A percentile compares a stretch with the other conserved stretches of the same genome.
These are phyloP conservation scores for Apiotrichum gamsii DNA, from an alignment of 1,284 basidiomycete species.

Conservation along the genomic window DNA sequence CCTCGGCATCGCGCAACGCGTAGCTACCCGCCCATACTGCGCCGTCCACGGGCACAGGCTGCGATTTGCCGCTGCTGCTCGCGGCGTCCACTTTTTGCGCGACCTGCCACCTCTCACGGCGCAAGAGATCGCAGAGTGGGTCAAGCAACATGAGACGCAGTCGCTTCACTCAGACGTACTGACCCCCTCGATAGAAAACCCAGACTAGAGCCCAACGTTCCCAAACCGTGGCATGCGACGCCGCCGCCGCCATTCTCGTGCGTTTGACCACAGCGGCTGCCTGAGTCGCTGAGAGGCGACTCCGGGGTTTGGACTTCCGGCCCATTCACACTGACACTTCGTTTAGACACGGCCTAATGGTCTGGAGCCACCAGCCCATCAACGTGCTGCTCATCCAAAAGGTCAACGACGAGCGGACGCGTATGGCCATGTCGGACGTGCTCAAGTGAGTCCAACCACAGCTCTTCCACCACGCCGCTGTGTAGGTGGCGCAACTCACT, in stretches of 20 bases:
- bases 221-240: too few relatives aligned
- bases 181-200: too few relatives aligned
- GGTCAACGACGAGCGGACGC: conserved; percentile 47
- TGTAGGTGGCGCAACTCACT: not conserved
- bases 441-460: conserved; percentile 45
- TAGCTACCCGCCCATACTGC: not conserved
- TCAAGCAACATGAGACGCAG: too few relatives aligned
- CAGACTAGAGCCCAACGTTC: too few relatives aligned
- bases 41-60: not conserved
- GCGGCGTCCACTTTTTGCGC: conserved; percentile 24
- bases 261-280: too few relatives aligned
- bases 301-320: too few relatives aligned
- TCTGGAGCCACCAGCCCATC: conserved; percentile 34
- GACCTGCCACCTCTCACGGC: conserved; percentile 22
- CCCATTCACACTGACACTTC: too few relatives aligned
- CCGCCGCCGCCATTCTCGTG: too few relatives aligned
- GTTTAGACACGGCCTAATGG: conserved; percentile 30
- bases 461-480: too few relatives aligned
- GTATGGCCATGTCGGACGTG: conserved; percentile 45
- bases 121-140: conserved; percentile 6
- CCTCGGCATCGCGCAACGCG: not conserved
- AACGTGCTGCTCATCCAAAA: conserved; percentile 53
- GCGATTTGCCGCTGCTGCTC: too few relatives aligned
- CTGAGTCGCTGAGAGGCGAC: too few relatives aligned
- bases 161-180: too few relatives aligned